These are phyloP conservation scores for Madurella fahalii DNA, from an alignment of 2,329 filamentous ascomycete species.

Conservation along the genomic window DNA sequence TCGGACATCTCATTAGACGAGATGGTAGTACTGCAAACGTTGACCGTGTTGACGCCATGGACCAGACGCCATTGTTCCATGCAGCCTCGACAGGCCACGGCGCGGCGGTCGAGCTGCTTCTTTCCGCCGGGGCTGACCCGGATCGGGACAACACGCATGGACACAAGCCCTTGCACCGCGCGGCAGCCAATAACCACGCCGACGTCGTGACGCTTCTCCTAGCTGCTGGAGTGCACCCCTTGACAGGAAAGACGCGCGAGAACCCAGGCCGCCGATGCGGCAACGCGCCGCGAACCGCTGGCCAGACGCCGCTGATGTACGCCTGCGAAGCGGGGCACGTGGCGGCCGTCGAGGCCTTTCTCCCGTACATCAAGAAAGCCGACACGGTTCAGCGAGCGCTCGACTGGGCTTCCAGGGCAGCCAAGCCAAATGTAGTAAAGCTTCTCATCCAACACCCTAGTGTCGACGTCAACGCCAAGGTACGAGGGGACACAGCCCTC, in stretches of 20 bases:
- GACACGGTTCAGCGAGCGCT: slow-evolving; percentile 28
- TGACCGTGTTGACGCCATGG: background rate
- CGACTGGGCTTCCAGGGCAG: slow-evolving; percentile 24
- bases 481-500: slow-evolving; percentile 21
- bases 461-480: slow-evolving; percentile 30
- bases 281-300: slow-evolving; percentile 13
- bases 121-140: slow-evolving; percentile 27
- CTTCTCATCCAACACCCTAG: slow-evolving; percentile 30
- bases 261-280: slow-evolving; percentile 6
- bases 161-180: slow-evolving; percentile 34
- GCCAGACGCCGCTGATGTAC: slow-evolving; percentile 31
- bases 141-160: slow-evolving; percentile 26
- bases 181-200: slow-evolving; percentile 31
- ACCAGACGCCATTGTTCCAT: slow-evolving; percentile 27
- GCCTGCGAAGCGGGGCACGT: slow-evolving; percentile 29
- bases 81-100: slow-evolving; percentile 26
- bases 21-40: background rate
- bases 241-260: slow-evolving; percentile 28
- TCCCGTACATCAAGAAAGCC: slow-evolving; percentile 25
- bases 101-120: slow-evolving; percentile 18
- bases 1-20: slow-evolving; percentile 19
- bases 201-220: slow-evolving; percentile 31
- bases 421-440: slow-evolving; percentile 24
- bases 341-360: slow-evolving; percentile 27
- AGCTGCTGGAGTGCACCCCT: slow-evolving; percentile 33